Conservation (phyloP, 805 yeast genomes). For the Metschnikowia peoriensis region DNA sequence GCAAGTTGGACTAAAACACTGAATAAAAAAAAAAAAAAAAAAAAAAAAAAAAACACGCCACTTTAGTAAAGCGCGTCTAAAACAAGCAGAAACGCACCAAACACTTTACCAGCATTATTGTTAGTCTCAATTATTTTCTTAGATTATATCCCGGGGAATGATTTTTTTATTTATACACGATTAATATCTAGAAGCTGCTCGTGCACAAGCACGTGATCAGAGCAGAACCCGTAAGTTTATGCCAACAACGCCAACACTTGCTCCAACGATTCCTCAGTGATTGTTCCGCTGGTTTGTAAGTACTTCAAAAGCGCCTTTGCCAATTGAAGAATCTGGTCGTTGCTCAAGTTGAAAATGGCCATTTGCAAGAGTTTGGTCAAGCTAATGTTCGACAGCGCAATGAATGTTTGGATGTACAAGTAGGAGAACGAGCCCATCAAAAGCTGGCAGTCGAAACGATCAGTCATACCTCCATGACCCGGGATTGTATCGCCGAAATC, state of each 20-base stretch:
- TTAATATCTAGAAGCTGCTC: not conserved
- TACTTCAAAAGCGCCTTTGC: slow-evolving; percentile 58
- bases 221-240: not conserved
- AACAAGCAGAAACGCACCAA: too few species aligned
- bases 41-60: too few species aligned
- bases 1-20: too few species aligned
- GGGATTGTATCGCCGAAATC: slow-evolving; percentile 99
- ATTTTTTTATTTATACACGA: not conserved
- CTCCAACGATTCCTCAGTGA: slow-evolving; percentile 29
- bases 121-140: too few species aligned
- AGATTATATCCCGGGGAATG: too few species aligned
- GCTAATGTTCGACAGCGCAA: slow-evolving; percentile 67
- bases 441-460: slow-evolving; percentile 96
- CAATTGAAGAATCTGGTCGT: slow-evolving; percentile 62
- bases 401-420: slow-evolving; percentile 88
- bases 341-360: slow-evolving; percentile 66
- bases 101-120: too few species aligned
- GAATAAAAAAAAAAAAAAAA: too few species aligned
- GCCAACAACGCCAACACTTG: slow-evolving; percentile 33
- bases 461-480: slow-evolving; percentile 98
- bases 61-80: too few species aligned
- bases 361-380: slow-evolving; percentile 75
- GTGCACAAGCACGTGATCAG: not conserved
- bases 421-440: slow-evolving; percentile 95
- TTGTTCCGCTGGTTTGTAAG: slow-evolving; percentile 35